Evolutionary conservation across 805 yeast genomes (phyloP).

Genomic region (Starmerella kuoi): DNA sequence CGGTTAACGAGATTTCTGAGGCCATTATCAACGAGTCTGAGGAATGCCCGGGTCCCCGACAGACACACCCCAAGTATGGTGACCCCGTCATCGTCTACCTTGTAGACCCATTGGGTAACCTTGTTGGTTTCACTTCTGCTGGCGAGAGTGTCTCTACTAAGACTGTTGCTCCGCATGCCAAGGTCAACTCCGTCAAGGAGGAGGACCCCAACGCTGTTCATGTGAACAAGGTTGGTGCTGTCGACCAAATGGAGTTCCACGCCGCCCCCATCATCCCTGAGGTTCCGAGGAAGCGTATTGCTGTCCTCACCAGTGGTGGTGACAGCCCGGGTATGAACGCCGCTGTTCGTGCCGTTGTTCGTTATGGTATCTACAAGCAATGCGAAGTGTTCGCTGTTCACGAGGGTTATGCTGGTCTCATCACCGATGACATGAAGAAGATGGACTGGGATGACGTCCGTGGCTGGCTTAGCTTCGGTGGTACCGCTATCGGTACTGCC

Average conservation of each 20-base stretch:
- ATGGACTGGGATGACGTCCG: slow-evolving; percentile 92
- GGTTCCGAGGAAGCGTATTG: slow-evolving; percentile 44
- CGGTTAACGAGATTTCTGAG: slow-evolving; percentile 33
- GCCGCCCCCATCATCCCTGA: slow-evolving; percentile 13
- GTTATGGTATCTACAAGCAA: slow-evolving; percentile 75
- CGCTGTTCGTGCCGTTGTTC: slow-evolving; percentile 85
- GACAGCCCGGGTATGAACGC: slow-evolving; percentile 99
- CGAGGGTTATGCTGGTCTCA: slow-evolving; percentile 93
- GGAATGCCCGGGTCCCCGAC: slow-evolving; percentile 25
- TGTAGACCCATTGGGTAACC: slow-evolving; percentile 71
- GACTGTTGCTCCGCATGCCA: slow-evolving; percentile 3
- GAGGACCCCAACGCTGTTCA: slow-evolving; percentile 5
- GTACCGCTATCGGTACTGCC: slow-evolving; percentile 94
- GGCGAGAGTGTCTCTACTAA: slow-evolving; percentile 14
- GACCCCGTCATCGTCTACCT: slow-evolving; percentile 66
- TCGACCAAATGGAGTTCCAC: slow-evolving; percentile 15
- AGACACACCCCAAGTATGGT: slow-evolving; percentile 49
- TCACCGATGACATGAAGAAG: slow-evolving; percentile 52
- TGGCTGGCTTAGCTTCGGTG: slow-evolving; percentile 86
- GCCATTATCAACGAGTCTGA: slow-evolving; percentile 25
- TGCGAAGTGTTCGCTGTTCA: slow-evolving; percentile 86
- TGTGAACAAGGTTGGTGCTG: slow-evolving; percentile 5
- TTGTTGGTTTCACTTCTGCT: slow-evolving; percentile 60
- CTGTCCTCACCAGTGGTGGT: slow-evolving; percentile 97
- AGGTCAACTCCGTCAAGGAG: not conserved